Percentiles rank a stretch among this genome's conserved stretches.
These are phyloP conservation scores for Schizochytrium sp. DNA, from an alignment of 108 stramenopile genomes.

Conservation along the genomic window DNA sequence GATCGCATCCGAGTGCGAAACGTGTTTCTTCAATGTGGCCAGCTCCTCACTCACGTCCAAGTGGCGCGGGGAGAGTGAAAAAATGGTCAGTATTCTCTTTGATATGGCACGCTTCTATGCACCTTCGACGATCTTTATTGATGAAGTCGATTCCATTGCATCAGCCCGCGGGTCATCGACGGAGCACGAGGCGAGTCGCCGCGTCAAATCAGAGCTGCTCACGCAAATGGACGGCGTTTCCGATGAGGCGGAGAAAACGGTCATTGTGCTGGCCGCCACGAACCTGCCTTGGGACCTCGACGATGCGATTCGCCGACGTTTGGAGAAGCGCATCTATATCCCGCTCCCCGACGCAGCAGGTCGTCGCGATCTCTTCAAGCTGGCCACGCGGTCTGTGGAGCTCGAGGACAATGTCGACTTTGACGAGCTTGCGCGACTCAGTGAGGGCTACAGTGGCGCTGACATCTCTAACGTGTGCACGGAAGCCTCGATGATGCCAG, in stretches of 20 bases:
- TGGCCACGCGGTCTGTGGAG: conserved; percentile 39
- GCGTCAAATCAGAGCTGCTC: conserved; percentile 92
- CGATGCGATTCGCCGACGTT: conserved; percentile 67
- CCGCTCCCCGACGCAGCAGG: conserved; percentile 69
- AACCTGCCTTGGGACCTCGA: conserved; percentile 90
- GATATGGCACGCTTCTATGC: conserved; percentile 42
- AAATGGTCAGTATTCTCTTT: conserved; percentile 53
- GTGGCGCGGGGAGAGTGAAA: conserved; percentile 55
- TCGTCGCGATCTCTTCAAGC: conserved; percentile 47
- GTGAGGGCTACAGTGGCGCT: conserved; percentile 49
- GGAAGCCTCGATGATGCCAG: conserved; percentile 56
- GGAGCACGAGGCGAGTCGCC: conserved; percentile 82
- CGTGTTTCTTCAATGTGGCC: conserved; percentile 65
- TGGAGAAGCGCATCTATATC: conserved; percentile 82
- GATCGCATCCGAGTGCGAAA: conserved; percentile 86
- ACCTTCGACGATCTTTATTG: conserved; percentile 70
- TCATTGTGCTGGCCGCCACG: conserved; percentile 81
- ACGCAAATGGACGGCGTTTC: conserved; percentile 83
- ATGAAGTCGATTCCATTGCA: conserved; percentile 83
- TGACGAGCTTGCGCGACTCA: conserved; percentile 31
- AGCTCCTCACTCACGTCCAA: conserved; percentile 50
- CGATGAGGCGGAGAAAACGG: conserved; percentile 36
- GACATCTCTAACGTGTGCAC: conserved; percentile 56
- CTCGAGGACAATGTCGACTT: conserved; percentile 45
- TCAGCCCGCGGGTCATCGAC: conserved; percentile 44